phyloP scores from a whole-genome alignment of 2,329 filamentous ascomycete genomes.

The Colletotrichum tabaci region DNA sequence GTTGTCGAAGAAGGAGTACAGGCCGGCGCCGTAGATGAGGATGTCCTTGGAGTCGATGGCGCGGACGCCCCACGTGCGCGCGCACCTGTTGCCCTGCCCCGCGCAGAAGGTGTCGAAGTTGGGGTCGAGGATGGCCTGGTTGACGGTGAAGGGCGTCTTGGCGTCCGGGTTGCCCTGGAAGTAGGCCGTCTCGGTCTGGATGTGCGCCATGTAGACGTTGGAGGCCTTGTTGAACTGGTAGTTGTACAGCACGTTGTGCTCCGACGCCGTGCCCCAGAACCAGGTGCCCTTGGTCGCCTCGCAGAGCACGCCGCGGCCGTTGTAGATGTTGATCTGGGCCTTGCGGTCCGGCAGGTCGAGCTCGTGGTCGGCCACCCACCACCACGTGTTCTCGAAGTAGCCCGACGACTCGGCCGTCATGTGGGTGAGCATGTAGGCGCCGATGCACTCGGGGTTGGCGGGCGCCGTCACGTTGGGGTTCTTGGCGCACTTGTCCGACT shows the following conservation, averaged over 20 bases:
- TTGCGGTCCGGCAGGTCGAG: slow-evolving; percentile 81
- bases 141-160: slow-evolving; percentile 73
- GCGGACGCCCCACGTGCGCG: slow-evolving; percentile 84
- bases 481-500: slow-evolving; percentile 85
- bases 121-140: slow-evolving; percentile 74
- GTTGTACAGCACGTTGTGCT: slow-evolving; percentile 81
- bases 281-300: slow-evolving; percentile 83
- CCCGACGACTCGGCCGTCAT: slow-evolving; percentile 74
- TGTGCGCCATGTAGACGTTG: slow-evolving; percentile 85
- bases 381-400: slow-evolving; percentile 92
- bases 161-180: slow-evolving; percentile 88
- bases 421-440: slow-evolving; percentile 80
- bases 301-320: slow-evolving; percentile 85
- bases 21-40: slow-evolving; percentile 79
- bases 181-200: slow-evolving; percentile 93
- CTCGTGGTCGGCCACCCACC: slow-evolving; percentile 93
- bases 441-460: slow-evolving; percentile 78
- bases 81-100: slow-evolving; percentile 62
- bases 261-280: slow-evolving; percentile 83
- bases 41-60: slow-evolving; percentile 77
- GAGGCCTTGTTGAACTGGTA: slow-evolving; percentile 86
- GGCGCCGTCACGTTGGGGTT: slow-evolving; percentile 74
- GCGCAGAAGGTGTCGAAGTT: slow-evolving; percentile 74
- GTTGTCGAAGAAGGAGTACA: slow-evolving; percentile 90
- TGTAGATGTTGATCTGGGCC: slow-evolving; percentile 86